Percentiles rank a stretch among this genome's conserved stretches.
phyloP scores from a whole-genome alignment of 345 rosid species.

The Excoecaria cochinchinensis region DNA sequence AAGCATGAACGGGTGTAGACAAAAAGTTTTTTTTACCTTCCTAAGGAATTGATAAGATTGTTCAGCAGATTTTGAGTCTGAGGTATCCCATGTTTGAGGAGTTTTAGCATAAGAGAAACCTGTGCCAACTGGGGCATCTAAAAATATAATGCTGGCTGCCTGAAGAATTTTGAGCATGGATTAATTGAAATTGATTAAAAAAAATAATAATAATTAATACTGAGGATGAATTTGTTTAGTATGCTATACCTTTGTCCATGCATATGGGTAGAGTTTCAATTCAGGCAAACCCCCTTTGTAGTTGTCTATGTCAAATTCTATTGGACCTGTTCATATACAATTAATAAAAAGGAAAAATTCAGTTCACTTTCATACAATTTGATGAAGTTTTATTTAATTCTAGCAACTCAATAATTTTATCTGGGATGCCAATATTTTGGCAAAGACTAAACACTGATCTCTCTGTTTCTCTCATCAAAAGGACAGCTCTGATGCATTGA shows the following conservation, averaged over 20 bases:
- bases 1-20: no score
- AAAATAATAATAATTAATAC: neutral
- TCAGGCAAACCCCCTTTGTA: slow-evolving; percentile 21
- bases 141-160: slow-evolving; percentile 16
- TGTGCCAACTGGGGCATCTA: slow-evolving; percentile 39
- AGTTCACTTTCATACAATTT: no score
- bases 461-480: neutral
- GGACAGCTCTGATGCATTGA: neutral
- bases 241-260: slow-evolving; percentile 22
- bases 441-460: no score
- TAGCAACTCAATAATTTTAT: no score
- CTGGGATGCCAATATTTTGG: no score
- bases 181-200: neutral
- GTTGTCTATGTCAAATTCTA: slow-evolving; percentile 12
- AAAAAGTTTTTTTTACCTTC: slow-evolving; percentile 27
- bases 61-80: slow-evolving; percentile 22
- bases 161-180: neutral
- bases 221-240: neutral
- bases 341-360: no score
- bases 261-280: slow-evolving; percentile 17
- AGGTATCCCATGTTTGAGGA: slow-evolving; percentile 14
- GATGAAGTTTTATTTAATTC: no score
- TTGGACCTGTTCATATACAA: slow-evolving; percentile 18
- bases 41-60: slow-evolving; percentile 29
- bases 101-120: slow-evolving; percentile 40